Percentiles rank a stretch among this genome's conserved stretches.
phyloP scores from a whole-genome alignment of 2,329 filamentous ascomycete genomes.

The Colletotrichum musae region DNA sequence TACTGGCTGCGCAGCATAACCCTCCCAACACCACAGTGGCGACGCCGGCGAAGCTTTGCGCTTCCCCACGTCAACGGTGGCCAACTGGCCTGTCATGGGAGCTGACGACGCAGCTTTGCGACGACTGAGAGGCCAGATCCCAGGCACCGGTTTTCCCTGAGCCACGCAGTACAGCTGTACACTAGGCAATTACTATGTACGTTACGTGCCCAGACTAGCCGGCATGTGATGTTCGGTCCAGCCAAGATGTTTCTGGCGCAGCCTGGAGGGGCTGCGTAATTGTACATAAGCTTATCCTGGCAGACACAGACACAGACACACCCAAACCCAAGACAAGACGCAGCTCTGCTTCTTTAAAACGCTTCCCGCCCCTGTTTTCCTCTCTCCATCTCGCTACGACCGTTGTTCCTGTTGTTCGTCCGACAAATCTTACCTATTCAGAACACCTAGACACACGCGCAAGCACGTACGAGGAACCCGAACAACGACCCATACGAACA shows the following conservation, averaged over 20 bases:
- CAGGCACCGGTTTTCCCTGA: constrained; percentile 35
- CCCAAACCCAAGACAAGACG: not conserved
- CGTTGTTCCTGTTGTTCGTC: not conserved
- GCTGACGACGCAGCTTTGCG: constrained; percentile 41
- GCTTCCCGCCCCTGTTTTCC: constrained; percentile 1
- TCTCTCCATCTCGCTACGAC: not conserved
- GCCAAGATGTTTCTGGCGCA: constrained; percentile 4
- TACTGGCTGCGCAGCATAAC: not conserved
- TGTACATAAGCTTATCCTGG: constrained; percentile 35
- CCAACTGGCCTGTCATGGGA: constrained; percentile 26
- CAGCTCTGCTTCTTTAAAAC: constrained; percentile 20
- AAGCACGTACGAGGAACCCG: not conserved
- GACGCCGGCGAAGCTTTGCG: constrained; percentile 32
- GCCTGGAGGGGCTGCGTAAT: constrained; percentile 30
- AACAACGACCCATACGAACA: not conserved
- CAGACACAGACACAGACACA: not conserved
- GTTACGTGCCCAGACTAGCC: not conserved
- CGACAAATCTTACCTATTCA: constrained; percentile 3
- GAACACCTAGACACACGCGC: not conserved
- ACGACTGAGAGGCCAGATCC: constrained; percentile 35
- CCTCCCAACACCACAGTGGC: constrained; percentile 19
- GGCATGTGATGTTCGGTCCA: constrained; percentile 37
- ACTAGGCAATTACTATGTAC: not conserved
- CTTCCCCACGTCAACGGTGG: constrained; percentile 26
- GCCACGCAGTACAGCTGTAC: not conserved